Base-by-base conservation (phyloP, 2,329 filamentous ascomycete genomes). In the Penicillium italicum region DNA sequence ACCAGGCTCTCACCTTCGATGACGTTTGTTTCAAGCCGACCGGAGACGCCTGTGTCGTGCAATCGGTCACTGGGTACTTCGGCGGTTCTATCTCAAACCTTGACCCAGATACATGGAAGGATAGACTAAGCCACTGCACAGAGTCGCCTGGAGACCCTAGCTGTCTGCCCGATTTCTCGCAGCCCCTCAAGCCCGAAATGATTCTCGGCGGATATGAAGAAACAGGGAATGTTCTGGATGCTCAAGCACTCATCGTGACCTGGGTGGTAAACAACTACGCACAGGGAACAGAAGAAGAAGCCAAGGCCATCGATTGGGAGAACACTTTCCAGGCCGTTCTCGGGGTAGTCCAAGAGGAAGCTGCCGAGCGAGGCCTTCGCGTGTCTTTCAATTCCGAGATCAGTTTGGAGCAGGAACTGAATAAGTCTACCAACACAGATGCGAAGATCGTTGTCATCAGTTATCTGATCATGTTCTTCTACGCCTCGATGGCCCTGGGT, bases 391-490 rank as follows among this genome's bases (percentile, higher is more conserved):
- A 86, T 47, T 96, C 94, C 0, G 94, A 99, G 75, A 90, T 93
- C 73, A 97, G 92, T 72, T 78, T 99, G 58, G 93, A 97, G 71
- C 84, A 97, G 70, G 94, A 99, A 70, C 81, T 99, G 55, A 99
- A 97, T 79, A 96, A 97, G 76, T 96, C 91, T 36, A 97, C 91
- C 47, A 99, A 99, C 73, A 97, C 94, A 0, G 94, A 99, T 73
- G 95, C 93, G 42, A 97, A 93, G 73, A 99, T 99, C 66, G 86
- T 99, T 24, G 85, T 93, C 51, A 88, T 99, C 74, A 97, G 93
- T 80, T 99, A 99, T 76, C 82, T 97, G 61, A 90, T 97, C 77
- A 99, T 99, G 94, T 99, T 99, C 74, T 77, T 99, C 59, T 99
- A 99, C 69, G 94, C 92, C 4, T 97, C 93, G 6, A 77, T 99